Evolutionary conservation across 495 filamentous ascomycete species (phyloP), one percentile per base, ranked within the genome.

Genomic region (Penicillium atrosanguineum): DNA sequence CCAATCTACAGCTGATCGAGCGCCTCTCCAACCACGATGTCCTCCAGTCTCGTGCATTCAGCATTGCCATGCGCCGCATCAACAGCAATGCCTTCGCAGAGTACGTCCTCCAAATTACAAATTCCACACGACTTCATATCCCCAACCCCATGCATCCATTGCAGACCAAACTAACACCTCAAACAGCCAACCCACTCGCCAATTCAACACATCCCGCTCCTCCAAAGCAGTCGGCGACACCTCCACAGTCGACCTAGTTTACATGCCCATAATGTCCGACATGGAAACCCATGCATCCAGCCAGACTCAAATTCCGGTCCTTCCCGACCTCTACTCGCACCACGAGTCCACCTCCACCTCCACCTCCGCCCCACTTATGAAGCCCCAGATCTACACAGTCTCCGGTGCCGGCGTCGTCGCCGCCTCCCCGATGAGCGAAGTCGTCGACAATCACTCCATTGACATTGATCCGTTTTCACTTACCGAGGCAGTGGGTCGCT

Each of bases 161-260:
- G 9, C 20, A 4, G 34, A 44, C 16, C 65, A 64, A 57, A 71
- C 62, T 56, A 40, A 53, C 31, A 39, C 44, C 44, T 40, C 36
- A 34, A 60, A 63, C 45, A 65, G 61, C 7, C 58, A 36, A 26
- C 60, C 71, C 16, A 58, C 68, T 62, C 83, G 81, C 48, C 73
- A 75, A 60, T 84, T 85, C 77, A 85, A 85, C 67, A 82, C 79
- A 57, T 78, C 74, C 59, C 80, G 79, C 50, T 62, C 75, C 53
- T 69, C 74, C 46, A 83, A 83, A 62, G 63, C 78, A 51, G 69
- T 78, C 52, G 73, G 77, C 55, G 83, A 86, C 72, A 70, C 68
- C 53, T 83, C 81, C 38, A 80, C 83, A 26, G 83, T 87, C 48
- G 84, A 86, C 73, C 83, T 86, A 56, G 77, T 77, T 60, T 85